These are phyloP conservation scores for Diaporthe vexans DNA, from an alignment of 2,329 filamentous ascomycete species.

Conservation along the genomic window DNA sequence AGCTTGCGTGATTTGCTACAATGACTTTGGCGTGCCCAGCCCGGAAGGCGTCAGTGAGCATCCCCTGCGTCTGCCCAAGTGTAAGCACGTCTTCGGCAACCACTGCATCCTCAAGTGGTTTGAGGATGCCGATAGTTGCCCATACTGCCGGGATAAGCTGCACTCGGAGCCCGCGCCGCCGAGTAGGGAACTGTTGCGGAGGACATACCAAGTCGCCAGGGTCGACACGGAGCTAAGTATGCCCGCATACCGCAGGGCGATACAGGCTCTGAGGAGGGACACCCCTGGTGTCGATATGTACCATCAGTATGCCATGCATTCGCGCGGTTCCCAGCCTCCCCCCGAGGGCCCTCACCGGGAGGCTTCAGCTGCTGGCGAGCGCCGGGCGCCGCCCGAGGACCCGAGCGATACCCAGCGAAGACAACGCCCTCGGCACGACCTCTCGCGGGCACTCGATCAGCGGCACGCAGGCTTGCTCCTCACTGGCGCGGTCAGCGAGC, in stretches of 20 bases:
- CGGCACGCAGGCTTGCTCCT: constrained; percentile 48
- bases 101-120: constrained; percentile 77
- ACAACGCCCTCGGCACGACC: constrained; percentile 49
- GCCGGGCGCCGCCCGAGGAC: constrained; percentile 49
- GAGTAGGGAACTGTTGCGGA: constrained; percentile 47
- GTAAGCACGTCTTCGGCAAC: constrained; percentile 75
- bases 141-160: constrained; percentile 74
- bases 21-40: constrained; percentile 69
- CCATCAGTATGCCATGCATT: constrained; percentile 16
- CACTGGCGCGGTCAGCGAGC: constrained; percentile 4
- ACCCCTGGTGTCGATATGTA: constrained; percentile 13
- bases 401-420: constrained; percentile 49
- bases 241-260: constrained; percentile 25
- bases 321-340: constrained; percentile 10
- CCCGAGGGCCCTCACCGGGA: constrained; percentile 5
- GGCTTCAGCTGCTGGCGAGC: constrained; percentile 25
- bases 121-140: constrained; percentile 72
- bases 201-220: constrained; percentile 45
- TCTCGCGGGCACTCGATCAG: constrained; percentile 45
- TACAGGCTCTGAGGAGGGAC: constrained; percentile 30
- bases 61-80: constrained; percentile 71
- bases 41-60: constrained; percentile 71
- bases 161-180: constrained; percentile 59
- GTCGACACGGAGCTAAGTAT: constrained; percentile 31
- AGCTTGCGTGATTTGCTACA: constrained; percentile 77